Evolutionary conservation across 495 filamentous ascomycete genomes (phyloP), one percentile per base, ranked within the genome.

Genomic region (Friedmanniomyces simplex): DNA sequence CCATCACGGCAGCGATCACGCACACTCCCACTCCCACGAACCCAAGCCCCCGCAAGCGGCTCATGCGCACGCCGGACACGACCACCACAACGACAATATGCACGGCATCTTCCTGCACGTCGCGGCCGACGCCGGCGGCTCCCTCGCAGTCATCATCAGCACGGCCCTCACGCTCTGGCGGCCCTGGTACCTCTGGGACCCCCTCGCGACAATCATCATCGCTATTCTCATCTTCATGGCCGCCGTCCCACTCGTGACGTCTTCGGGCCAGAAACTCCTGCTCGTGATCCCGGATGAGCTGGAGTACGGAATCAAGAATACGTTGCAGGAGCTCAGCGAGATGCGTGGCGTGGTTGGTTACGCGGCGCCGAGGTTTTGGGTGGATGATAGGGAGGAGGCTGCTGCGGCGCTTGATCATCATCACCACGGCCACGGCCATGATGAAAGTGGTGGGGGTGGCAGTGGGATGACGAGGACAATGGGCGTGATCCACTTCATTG

Each of bases 81-180:
- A 75, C 22, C 88, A 94, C 68, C 87, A 87, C 54, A 96, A 94
- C 68, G 94, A 99, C 64, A 99, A 99, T 65, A 97, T 98, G 94
- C 83, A 91, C 59, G 93, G 93, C n/a, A 97, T 99, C 59, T 99
- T 91, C 73, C 74, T 99, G 10, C 93, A 99, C 65, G 87, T 99
- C 54, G 76, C 97, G 3, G 94, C 91, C 10, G 93, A 99, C 67
- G 95, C 94, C 0, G 81, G 97, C 20, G 93, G 93, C 13, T 95
- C 89, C 36, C 87, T 90, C 16, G 91, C 91, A 13, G 93, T 99
- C 46, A 95, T 99, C 54, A 82, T 91, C 43, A 95, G 89, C 12
- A 97, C 93, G 4, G 73, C 88, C 0, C 76, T 96, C 2, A 91
- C 94, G 3, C 84, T 95, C 66, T 85, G 87, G 61, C 82, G 84